Base-by-base conservation (phyloP, 2,329 filamentous ascomycete species). In the Aureobasidium zeae region DNA sequence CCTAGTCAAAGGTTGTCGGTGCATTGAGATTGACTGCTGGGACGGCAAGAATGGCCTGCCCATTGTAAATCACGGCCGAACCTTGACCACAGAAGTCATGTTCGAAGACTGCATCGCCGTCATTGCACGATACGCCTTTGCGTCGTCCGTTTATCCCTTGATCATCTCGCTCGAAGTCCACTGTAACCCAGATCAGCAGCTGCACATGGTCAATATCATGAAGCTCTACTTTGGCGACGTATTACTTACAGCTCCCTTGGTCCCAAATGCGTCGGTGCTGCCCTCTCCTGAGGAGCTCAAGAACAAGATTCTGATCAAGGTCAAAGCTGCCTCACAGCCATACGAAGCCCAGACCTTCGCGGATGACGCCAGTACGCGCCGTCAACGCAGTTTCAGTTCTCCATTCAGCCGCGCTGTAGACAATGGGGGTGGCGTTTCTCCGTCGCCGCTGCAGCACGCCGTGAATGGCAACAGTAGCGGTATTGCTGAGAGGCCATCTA, bases 1-100 rank as follows among this genome's bases (percentile, higher is more conserved):
- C 3, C 73, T 98, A 5, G 80, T 85, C 50, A 82, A 85, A 48
- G 88, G 88, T 7, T 98, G 91, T 60, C 83, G 91, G 37, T 96
- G 91, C 61, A 81, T 98, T 33, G 91, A 98, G 65, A 86, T 98
- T 41, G 91, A 98, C 63, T 96, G 89, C 64, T 98, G 91, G 91
- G 87, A 98, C 63, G 91, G 91, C 12, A 74, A 77, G 41, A 83
- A 94, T 58, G 86, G 86, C 28, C 77, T 86, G 55, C 91, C 91
- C 1, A 78, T 87, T 42, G 91, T 98, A 22, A 87, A 86, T 49
- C 91, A 98, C 55, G 91, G 91, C 17, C 80, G 81, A 47, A 94
- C 88, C 0, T 73, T 93, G 63, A 96, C 91, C 0, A 89, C 79
- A 10, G 81, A 84, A 47, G 87, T 96, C 44, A 78, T 84, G 26